A percentile compares a stretch with the other conserved stretches of the same genome.
Evolutionary conservation across 208 protist genomes (phyloP).

Genomic region (Crithidia acanthocephali): DNA sequence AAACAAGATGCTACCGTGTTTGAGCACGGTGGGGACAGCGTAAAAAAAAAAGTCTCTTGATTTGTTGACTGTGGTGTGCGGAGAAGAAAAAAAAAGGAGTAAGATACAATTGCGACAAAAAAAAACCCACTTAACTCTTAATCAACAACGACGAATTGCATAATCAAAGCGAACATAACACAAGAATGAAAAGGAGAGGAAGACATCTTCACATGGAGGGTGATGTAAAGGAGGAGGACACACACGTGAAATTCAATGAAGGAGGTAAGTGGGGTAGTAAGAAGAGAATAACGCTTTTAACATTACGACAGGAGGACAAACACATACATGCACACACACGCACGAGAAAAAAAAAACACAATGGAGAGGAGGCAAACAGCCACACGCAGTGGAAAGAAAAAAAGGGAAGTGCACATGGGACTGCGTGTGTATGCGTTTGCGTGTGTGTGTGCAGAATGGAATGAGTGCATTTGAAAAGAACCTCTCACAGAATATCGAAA

Average conservation of each 20-base stretch:
- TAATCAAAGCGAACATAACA: background rate
- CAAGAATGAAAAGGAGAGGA: conserved; percentile 5
- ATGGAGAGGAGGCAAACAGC: background rate
- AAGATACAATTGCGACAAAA: background rate
- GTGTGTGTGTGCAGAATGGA: background rate
- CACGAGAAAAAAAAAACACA: conserved; percentile 1
- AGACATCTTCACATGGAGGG: conserved; percentile 3
- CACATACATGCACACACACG: background rate
- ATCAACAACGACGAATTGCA: background rate
- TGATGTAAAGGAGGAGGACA: conserved; percentile 12
- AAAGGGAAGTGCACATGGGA: background rate
- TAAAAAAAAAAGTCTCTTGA: background rate
- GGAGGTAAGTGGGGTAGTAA: conserved; percentile 10
- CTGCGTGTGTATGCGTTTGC: conserved; percentile 1
- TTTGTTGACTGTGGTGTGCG: background rate
- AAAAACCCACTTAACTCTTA: too few relatives aligned
- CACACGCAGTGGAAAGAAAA: conserved; percentile 1
- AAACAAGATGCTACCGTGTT: conserved; percentile 4
- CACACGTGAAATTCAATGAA: background rate
- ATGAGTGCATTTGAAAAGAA: too few relatives aligned
- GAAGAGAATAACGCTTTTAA: conserved; percentile 11
- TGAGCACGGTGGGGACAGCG: background rate
- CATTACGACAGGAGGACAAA: background rate
- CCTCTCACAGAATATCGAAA: background rate
- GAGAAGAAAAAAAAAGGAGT: background rate